Evolutionary conservation across 2,329 filamentous ascomycete genomes (phyloP).

Genomic region (Pseudogymnoascus sp.): DNA sequence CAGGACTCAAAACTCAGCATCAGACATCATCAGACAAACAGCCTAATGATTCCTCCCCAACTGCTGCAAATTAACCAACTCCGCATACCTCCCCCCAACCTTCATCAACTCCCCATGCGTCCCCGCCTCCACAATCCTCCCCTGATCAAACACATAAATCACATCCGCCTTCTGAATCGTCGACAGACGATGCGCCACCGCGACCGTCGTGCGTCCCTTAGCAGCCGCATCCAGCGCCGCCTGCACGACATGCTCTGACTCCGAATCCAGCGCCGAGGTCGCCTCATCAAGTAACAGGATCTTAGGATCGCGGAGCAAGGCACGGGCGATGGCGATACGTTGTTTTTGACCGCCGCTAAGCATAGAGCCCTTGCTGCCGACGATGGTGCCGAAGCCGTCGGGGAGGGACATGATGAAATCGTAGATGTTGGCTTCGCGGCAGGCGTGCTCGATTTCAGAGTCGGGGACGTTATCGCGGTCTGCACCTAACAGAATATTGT

Average conservation of each 20-base stretch:
- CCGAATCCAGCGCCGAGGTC: conserved; percentile 67
- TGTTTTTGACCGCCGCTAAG: conserved; percentile 91
- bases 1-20: no score
- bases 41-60: conserved; percentile 47
- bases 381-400: conserved; percentile 77
- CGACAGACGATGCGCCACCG: conserved; percentile 83
- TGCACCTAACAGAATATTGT: conserved; percentile 81
- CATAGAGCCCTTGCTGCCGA: conserved; percentile 79
- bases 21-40: neutral
- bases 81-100: conserved; percentile 64
- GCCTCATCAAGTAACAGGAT: conserved; percentile 80
- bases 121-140: conserved; percentile 76
- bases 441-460: conserved; percentile 66
- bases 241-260: conserved; percentile 74
- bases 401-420: conserved; percentile 83
- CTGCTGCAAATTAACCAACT: conserved; percentile 74
- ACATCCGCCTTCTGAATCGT: conserved; percentile 93
- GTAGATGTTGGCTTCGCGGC: conserved; percentile 85
- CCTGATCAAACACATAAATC: conserved; percentile 95
- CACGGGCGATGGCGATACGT: conserved; percentile 82
- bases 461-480: conserved; percentile 62
- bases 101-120: conserved; percentile 68
- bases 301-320: conserved; percentile 82
- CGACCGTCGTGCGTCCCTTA: conserved; percentile 82
- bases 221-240: conserved; percentile 74